Evolutionary conservation across 345 rosid species (phyloP).

Genomic region (Sonneratia caseolaris): DNA sequence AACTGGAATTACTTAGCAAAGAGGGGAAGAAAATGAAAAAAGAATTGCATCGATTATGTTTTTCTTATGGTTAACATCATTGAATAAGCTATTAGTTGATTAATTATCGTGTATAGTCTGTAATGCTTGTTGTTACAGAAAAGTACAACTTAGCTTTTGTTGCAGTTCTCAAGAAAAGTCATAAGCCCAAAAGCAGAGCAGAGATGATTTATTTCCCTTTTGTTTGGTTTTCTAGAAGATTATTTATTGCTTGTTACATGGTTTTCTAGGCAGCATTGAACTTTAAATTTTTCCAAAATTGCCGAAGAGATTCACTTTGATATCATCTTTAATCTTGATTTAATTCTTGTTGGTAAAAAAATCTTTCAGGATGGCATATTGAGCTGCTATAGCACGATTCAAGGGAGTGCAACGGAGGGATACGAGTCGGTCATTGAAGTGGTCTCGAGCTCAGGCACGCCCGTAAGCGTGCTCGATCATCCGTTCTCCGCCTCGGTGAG

Average conservation of each 20-base stretch:
- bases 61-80: no score
- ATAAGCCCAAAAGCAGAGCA: not conserved
- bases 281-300: no score
- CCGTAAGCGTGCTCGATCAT: conserved; percentile 46
- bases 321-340: no score
- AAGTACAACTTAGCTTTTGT: not conserved
- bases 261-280: no score
- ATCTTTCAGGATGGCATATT: conserved; percentile 28
- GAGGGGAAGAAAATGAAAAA: no score
- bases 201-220: not conserved
- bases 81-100: no score
- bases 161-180: not conserved
- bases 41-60: no score
- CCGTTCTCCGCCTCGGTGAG: conserved; percentile 40
- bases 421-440: conserved; percentile 22
- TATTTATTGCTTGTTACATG: not conserved
- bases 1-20: no score
- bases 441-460: conserved; percentile 32
- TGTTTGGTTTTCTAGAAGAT: not conserved
- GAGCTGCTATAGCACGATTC: conserved; percentile 40
- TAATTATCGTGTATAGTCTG: no score
- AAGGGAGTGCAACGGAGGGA: conserved; percentile 24
- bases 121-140: not conserved
- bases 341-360: no score
- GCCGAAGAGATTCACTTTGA: no score